These are phyloP conservation scores for Arctium minus DNA, from an alignment of 129 eudicot species.

Conservation along the genomic window DNA sequence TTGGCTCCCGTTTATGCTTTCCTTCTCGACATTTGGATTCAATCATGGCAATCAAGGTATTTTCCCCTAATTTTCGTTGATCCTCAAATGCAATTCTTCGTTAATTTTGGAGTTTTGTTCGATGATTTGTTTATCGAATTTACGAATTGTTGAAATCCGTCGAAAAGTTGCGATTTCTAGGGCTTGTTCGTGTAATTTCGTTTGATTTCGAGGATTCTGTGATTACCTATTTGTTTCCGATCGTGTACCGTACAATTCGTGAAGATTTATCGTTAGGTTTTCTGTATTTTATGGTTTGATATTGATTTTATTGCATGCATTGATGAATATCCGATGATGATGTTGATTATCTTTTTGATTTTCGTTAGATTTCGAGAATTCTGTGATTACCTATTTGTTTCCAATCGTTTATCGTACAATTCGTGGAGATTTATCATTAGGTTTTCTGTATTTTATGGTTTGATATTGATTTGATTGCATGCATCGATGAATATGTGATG, in stretches of 20 bases:
- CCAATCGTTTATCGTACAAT: neutral
- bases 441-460: neutral
- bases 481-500: neutral
- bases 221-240: neutral
- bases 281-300: neutral
- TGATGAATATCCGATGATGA: neutral
- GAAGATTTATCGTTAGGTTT: neutral
- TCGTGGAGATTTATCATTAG: neutral
- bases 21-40: slow-evolving; percentile 61
- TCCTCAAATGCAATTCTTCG: neutral
- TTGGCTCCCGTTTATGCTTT: slow-evolving; percentile 64
- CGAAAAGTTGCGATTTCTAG: neutral
- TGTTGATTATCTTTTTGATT: neutral
- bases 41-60: slow-evolving; percentile 67
- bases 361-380: neutral
- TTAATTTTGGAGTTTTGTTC: neutral
- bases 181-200: neutral
- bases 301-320: neutral
- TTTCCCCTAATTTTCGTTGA: neutral
- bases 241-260: neutral
- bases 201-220: neutral
- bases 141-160: slow-evolving; percentile 2
- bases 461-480: neutral
- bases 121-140: neutral
- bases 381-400: neutral